phyloP scores from a whole-genome alignment of 345 rosid species.

The Linum tenue region DNA sequence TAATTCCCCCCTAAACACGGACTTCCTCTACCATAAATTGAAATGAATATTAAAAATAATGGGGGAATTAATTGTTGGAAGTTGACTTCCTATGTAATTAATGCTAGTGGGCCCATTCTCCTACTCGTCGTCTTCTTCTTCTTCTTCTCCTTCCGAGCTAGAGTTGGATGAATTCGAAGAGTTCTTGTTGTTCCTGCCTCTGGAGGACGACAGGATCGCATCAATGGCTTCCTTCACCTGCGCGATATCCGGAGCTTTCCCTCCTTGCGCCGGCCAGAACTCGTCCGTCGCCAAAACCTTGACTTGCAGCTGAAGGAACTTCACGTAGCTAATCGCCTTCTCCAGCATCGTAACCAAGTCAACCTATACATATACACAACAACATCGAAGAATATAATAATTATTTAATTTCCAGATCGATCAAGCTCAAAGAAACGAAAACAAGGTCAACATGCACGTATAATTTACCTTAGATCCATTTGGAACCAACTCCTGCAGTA shows the following conservation, averaged over 20 bases:
- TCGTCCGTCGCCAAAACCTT: slow-evolving; percentile 94
- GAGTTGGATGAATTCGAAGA: not conserved
- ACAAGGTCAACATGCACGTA: not conserved
- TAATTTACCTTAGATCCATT: slow-evolving; percentile 70
- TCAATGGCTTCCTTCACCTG: slow-evolving; percentile 97
- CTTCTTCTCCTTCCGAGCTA: too few relatives aligned
- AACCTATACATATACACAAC: not conserved
- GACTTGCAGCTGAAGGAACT: slow-evolving; percentile 96
- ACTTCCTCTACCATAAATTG: too few relatives aligned
- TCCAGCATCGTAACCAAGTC: slow-evolving; percentile 95
- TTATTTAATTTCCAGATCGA: not conserved
- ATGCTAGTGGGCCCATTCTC: too few relatives aligned
- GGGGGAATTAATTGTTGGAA: too few relatives aligned
- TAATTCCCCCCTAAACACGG: too few relatives aligned
- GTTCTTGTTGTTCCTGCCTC: slow-evolving; percentile 28
- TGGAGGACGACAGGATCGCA: slow-evolving; percentile 78
- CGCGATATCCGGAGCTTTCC: slow-evolving; percentile 85
- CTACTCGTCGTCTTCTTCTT: too few relatives aligned
- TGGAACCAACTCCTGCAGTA: slow-evolving; percentile 77
- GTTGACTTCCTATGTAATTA: too few relatives aligned
- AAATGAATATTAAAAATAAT: too few relatives aligned
- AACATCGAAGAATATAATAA: not conserved
- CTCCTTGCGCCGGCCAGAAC: slow-evolving; percentile 93
- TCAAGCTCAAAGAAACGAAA: too few relatives aligned
- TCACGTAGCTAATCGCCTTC: slow-evolving; percentile 82